These are phyloP conservation scores for Exsudoporus frostii DNA, from an alignment of 768 basidiomycete genomes.

Conservation along the genomic window DNA sequence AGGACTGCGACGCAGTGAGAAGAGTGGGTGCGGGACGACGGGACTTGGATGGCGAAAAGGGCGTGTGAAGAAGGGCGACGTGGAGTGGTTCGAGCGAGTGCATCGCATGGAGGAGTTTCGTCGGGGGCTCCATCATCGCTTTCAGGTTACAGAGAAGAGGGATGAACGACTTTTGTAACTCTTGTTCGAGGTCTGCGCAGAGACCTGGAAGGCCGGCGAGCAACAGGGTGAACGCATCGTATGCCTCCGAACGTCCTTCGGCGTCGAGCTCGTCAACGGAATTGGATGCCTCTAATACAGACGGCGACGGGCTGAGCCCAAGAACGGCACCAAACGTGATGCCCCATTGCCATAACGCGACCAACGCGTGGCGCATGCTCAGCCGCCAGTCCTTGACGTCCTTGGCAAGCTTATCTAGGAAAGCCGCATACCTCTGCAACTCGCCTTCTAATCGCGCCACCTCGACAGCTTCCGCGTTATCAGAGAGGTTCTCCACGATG, in stretches of 20 bases:
- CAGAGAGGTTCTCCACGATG: conserved; percentile 24
- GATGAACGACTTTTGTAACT: conserved; percentile 52
- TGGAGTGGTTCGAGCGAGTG: conserved; percentile 72
- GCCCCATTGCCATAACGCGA: conserved; percentile 58
- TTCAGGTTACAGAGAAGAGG: conserved; percentile 57
- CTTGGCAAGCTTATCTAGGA: conserved; percentile 60
- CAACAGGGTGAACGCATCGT: conserved; percentile 65
- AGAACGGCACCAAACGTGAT: conserved; percentile 64
- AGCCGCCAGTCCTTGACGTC: conserved; percentile 63
- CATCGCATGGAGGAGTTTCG: conserved; percentile 68
- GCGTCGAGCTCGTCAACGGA: conserved; percentile 14
- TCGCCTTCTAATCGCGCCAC: conserved; percentile 56
- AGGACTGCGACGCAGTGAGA: conserved; percentile 71
- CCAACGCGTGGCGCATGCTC: conserved; percentile 46
- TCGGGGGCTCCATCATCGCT: conserved; percentile 57
- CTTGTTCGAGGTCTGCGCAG: conserved; percentile 48
- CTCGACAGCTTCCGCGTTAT: conserved; percentile 42
- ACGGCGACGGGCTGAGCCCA: conserved; percentile 47
- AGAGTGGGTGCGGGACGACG: conserved; percentile 61
- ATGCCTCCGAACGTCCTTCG: conserved; percentile 51
- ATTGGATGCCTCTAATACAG: conserved; percentile 11
- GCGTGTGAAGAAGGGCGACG: conserved; percentile 63
- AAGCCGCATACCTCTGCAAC: conserved; percentile 53
- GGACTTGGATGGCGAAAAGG: conserved; percentile 51
- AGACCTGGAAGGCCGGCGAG: conserved; percentile 54